These are phyloP conservation scores for Russula dissimulans DNA, from an alignment of 768 basidiomycete genomes.

Conservation along the genomic window DNA sequence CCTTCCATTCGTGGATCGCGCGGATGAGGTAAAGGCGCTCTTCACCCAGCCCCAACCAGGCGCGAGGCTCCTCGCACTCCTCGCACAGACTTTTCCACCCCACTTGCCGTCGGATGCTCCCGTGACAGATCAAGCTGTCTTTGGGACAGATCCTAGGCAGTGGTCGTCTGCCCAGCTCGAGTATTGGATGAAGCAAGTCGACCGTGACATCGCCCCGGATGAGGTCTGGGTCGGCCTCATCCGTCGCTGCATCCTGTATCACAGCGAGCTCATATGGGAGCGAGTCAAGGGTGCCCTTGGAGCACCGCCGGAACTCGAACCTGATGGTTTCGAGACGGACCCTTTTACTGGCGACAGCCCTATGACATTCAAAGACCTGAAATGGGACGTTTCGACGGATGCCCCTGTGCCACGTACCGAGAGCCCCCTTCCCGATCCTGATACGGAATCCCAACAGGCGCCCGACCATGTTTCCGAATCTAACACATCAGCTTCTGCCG, in stretches of 20 bases:
- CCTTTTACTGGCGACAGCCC: neutral
- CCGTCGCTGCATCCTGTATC: constrained; percentile 65
- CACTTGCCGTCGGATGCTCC: constrained; percentile 22
- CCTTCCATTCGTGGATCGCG: constrained; percentile 81
- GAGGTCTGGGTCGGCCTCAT: constrained; percentile 62
- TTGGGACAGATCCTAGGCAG: constrained; percentile 42
- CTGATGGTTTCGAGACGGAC: constrained; percentile 36
- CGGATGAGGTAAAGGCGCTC: constrained; percentile 62
- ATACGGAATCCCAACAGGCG: neutral
- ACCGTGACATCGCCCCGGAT: constrained; percentile 58
- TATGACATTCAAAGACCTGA: constrained; percentile 6
- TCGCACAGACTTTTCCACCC: constrained; percentile 54
- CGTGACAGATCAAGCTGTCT: constrained; percentile 24
- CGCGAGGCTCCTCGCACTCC: constrained; percentile 59
- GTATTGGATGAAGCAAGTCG: constrained; percentile 49
- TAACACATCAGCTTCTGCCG: neutral
- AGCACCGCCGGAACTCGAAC: constrained; percentile 74
- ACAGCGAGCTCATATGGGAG: constrained; percentile 87
- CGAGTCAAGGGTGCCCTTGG: constrained; percentile 81
- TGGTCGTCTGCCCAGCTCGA: constrained; percentile 72
- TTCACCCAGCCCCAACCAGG: constrained; percentile 52
- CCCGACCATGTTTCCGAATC: constrained; percentile 8
- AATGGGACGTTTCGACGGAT: constrained; percentile 1
- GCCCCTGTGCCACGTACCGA: neutral
- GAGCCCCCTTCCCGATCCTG: neutral